Conservation (phyloP, 192 early-diverging fungal genomes). For the Coemansia sp. region DNA sequence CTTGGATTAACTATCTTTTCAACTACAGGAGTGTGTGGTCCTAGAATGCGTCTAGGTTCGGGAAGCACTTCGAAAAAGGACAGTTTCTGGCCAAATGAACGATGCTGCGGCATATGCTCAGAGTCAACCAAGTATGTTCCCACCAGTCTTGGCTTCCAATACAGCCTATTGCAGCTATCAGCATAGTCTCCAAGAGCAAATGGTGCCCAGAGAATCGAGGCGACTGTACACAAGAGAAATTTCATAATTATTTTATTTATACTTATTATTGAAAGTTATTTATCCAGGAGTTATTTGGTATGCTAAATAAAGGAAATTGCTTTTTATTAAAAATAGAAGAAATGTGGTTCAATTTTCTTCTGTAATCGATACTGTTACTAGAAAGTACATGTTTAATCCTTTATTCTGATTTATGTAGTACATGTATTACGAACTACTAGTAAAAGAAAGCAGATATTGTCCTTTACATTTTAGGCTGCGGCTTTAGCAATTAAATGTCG, state of each 20-base stretch:
- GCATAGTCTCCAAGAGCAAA: slow-evolving; percentile 1
- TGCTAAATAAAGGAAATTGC: neutral
- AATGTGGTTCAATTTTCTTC: too few species aligned
- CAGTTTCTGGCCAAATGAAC: slow-evolving; percentile 16
- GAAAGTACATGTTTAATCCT: too few species aligned
- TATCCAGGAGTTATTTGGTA: too few species aligned
- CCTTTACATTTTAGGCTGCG: too few species aligned
- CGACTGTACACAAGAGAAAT: neutral
- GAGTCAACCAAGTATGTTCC: slow-evolving; percentile 23
- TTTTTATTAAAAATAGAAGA: too few species aligned
- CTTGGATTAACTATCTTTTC: slow-evolving; percentile 27
- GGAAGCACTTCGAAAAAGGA: slow-evolving; percentile 27
- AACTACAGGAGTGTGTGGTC: slow-evolving; percentile 24
- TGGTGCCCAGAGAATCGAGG: neutral
- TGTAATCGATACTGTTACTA: too few species aligned
- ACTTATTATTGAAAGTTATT: neutral
- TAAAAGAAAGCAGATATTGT: too few species aligned
- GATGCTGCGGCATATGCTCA: slow-evolving; percentile 16
- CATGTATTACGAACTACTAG: too few species aligned
- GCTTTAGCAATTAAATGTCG: too few species aligned
- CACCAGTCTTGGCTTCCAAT: slow-evolving; percentile 40
- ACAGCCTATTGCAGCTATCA: slow-evolving; percentile 41
- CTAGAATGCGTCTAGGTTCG: slow-evolving; percentile 30
- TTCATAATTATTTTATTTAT: neutral
- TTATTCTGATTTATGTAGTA: too few species aligned